phyloP scores from a whole-genome alignment of 805 yeast species.

The Saccharomycopsis amapae region DNA sequence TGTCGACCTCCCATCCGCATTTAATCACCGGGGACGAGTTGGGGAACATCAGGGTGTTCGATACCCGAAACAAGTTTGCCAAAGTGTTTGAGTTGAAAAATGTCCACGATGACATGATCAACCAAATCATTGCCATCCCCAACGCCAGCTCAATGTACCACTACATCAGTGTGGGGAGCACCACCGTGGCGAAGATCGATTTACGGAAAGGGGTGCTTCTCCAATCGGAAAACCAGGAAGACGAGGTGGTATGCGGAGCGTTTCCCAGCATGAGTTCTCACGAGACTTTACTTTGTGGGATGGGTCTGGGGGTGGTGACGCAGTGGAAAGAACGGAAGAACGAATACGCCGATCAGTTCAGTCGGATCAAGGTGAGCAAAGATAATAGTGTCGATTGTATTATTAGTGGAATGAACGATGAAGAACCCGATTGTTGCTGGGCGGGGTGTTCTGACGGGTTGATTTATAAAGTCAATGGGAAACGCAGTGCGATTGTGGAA shows the following conservation, averaged over 20 bases:
- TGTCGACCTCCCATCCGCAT: conserved; percentile 32
- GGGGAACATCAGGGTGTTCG: conserved; percentile 60
- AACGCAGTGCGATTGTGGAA: conserved; percentile 56
- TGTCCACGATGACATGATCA: conserved; percentile 73
- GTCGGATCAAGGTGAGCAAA: conserved; percentile 60
- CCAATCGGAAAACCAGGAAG: conserved; percentile 85
- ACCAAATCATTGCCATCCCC: conserved; percentile 63
- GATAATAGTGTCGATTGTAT: conserved; percentile 72
- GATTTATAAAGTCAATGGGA: conserved; percentile 59
- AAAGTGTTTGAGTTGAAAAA: conserved; percentile 36
- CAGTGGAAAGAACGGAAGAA: conserved; percentile 75
- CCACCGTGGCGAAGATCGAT: conserved; percentile 74
- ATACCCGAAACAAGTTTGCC: conserved; percentile 43
- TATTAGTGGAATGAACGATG: conserved; percentile 33
- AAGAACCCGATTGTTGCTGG: conserved; percentile 48
- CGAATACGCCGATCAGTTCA: conserved; percentile 66
- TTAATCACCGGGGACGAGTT: conserved; percentile 58
- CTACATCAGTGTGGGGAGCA: conserved; percentile 73
- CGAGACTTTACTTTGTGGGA: conserved; percentile 67
- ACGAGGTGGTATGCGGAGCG: conserved; percentile 74
- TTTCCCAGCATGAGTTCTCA: conserved; percentile 59
- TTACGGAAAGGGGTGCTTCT: conserved; percentile 60
- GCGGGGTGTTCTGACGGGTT: conserved; percentile 76
- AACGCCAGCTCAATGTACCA: conserved; percentile 64
- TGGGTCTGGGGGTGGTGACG: conserved; percentile 86